Conservation (phyloP, 192 early-diverging fungal species). For the Coemansia sp. region DNA sequence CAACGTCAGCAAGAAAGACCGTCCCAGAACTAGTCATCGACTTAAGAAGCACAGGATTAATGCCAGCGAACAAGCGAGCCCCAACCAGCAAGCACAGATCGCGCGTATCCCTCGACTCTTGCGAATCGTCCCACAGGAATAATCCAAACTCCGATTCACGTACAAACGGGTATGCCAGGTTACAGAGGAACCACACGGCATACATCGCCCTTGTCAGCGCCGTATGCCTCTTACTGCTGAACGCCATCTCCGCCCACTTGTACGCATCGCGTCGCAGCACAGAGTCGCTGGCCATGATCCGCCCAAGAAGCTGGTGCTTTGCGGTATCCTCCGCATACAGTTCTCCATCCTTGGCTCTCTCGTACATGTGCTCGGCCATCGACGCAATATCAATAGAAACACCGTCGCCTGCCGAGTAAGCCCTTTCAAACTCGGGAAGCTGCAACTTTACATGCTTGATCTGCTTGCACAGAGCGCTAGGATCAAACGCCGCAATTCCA, state of each 20-base stretch:
- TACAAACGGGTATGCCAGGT: conserved; percentile 1
- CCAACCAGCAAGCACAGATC: conserved; percentile 16
- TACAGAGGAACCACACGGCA: conserved; percentile 15
- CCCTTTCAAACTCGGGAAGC: conserved; percentile 9
- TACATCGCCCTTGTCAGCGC: neutral
- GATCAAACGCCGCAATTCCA: neutral
- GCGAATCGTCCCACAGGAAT: conserved; percentile 21
- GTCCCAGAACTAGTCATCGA: conserved; percentile 1
- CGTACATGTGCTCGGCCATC: conserved; percentile 18
- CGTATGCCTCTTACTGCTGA: neutral
- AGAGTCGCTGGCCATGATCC: conserved; percentile 19
- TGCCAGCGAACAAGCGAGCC: neutral
- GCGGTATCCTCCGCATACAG: neutral
- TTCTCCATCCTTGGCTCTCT: neutral
- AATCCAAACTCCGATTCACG: conserved; percentile 2
- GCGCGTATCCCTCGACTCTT: neutral
- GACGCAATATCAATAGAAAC: conserved; percentile 1
- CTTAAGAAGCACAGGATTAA: neutral
- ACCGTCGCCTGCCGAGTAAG: conserved; percentile 2
- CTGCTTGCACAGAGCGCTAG: neutral
- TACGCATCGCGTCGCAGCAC: conserved; percentile 14
- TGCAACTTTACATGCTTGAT: neutral
- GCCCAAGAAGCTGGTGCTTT: conserved; percentile 18
- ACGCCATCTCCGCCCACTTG: conserved; percentile 13
- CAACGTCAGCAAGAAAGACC: conserved; percentile 19